Percentiles rank a stretch among this genome's conserved stretches.
These are phyloP conservation scores for Hemileccinum impolitum DNA, from an alignment of 768 basidiomycete species.

Conservation along the genomic window DNA sequence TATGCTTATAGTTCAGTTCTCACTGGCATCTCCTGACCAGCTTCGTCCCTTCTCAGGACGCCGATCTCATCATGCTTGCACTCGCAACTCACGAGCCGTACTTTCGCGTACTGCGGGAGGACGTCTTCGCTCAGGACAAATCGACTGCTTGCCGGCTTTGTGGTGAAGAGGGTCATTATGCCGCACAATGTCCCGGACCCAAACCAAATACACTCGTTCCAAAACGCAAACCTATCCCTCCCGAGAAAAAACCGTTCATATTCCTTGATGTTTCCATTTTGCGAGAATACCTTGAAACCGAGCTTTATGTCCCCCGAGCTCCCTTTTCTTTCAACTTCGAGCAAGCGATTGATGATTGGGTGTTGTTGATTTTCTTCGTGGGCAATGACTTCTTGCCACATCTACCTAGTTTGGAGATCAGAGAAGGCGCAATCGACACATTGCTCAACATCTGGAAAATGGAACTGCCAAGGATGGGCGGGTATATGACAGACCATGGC, in stretches of 20 bases:
- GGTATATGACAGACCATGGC: slow-evolving; percentile 94
- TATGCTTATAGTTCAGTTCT: slow-evolving; percentile 35
- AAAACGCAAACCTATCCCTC: slow-evolving; percentile 46
- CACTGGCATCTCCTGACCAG: slow-evolving; percentile 6
- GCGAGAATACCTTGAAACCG: slow-evolving; percentile 97
- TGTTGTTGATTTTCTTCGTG: slow-evolving; percentile 99
- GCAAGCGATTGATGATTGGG: slow-evolving; percentile 99
- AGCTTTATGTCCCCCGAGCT: slow-evolving; percentile 76
- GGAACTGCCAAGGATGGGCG: slow-evolving; percentile 94
- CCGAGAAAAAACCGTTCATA: slow-evolving; percentile 89
- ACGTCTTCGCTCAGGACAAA: slow-evolving; percentile 89
- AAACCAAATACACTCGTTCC: slow-evolving; percentile 54
- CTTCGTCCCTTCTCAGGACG: slow-evolving; percentile 59
- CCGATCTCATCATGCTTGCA: slow-evolving; percentile 98
- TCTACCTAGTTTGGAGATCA: slow-evolving; percentile 95
- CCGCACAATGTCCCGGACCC: slow-evolving; percentile 87
- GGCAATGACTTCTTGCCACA: slow-evolving; percentile 98
- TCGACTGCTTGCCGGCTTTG: slow-evolving; percentile 84
- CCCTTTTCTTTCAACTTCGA: slow-evolving; percentile 91
- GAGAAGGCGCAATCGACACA: slow-evolving; percentile 98
- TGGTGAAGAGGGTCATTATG: slow-evolving; percentile 92
- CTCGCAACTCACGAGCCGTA: slow-evolving; percentile 98
- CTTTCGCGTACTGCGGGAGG: slow-evolving; percentile 95
- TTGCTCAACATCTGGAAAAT: slow-evolving; percentile 93
- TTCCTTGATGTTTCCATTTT: slow-evolving; percentile 96